A percentile compares a stretch with the other conserved stretches of the same genome.
Evolutionary conservation across 2,329 filamentous ascomycete genomes (phyloP).

Genomic region (Epichloe brachyelytri): DNA sequence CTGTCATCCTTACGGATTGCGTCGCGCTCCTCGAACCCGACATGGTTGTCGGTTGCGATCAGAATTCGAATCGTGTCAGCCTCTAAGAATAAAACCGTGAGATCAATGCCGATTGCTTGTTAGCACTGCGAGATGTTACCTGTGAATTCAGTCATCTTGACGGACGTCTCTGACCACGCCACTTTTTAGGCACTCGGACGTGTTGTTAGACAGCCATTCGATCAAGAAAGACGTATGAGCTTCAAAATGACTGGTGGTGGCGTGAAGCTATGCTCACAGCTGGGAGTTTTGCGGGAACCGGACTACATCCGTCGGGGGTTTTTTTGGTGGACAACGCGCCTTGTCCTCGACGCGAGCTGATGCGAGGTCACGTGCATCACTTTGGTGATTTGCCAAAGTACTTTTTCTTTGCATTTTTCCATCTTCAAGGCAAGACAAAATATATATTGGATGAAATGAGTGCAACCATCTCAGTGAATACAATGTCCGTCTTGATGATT

Average conservation of each 20-base stretch:
- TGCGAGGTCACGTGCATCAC: slow-evolving; percentile 18
- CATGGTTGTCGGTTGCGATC: slow-evolving; percentile 92
- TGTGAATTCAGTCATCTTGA: slow-evolving; percentile 5
- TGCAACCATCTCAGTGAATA: too few relatives aligned
- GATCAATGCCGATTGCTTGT: not conserved
- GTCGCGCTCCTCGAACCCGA: slow-evolving; percentile 90
- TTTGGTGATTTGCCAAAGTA: not conserved
- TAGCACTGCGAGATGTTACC: not conserved
- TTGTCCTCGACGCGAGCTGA: slow-evolving; percentile 11
- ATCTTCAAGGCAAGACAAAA: too few relatives aligned
- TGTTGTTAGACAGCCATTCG: not conserved
- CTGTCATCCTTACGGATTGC: slow-evolving; percentile 92
- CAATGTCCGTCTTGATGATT: too few relatives aligned
- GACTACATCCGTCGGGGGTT: not conserved
- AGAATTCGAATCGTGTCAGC: slow-evolving; percentile 89
- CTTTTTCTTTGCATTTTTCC: too few relatives aligned
- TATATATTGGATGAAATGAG: too few relatives aligned
- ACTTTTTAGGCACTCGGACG: not conserved
- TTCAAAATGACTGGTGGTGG: not conserved
- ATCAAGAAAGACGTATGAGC: not conserved
- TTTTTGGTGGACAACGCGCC: slow-evolving; percentile 6
- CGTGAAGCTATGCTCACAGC: not conserved
- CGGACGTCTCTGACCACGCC: not conserved
- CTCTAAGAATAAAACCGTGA: slow-evolving; percentile 18
- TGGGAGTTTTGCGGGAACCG: not conserved